phyloP scores from a whole-genome alignment of 2,329 filamentous ascomycete genomes.

The Lanzia echinophila region DNA sequence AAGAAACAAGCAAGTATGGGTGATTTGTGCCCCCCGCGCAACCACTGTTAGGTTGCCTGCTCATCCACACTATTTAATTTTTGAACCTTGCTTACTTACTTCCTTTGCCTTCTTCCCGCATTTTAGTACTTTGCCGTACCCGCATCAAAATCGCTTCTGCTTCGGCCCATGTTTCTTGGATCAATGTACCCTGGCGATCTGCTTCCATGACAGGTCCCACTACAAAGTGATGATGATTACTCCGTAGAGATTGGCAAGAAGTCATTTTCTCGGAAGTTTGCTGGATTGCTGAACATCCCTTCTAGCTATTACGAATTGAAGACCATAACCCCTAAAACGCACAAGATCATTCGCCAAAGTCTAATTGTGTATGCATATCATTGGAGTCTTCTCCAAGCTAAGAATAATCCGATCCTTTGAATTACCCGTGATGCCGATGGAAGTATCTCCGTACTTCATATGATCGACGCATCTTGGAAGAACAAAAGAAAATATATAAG shows the following conservation, averaged over 20 bases:
- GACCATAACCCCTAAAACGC: not conserved
- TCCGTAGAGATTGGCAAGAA: not conserved
- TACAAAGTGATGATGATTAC: no score
- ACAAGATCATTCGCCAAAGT: not conserved
- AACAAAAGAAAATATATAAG: no score
- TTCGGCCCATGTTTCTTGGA: slow-evolving; percentile 8
- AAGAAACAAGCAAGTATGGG: not conserved
- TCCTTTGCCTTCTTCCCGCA: slow-evolving; percentile 2
- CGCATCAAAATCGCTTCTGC: slow-evolving; percentile 1
- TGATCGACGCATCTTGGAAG: no score
- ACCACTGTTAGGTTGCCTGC: not conserved
- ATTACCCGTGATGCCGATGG: no score
- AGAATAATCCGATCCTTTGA: not conserved
- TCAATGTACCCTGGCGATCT: slow-evolving; percentile 1
- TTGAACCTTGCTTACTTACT: not conserved
- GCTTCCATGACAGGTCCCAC: not conserved
- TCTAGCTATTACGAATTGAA: not conserved
- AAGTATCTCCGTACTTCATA: no score
- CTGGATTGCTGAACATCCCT: not conserved
- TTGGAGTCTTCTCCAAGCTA: not conserved
- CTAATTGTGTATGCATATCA: not conserved
- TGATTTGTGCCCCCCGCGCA: not conserved
- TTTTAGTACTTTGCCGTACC: not conserved
- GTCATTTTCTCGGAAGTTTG: not conserved
- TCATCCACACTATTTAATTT: not conserved